A percentile compares a stretch with the other conserved stretches of the same genome.
Conservation (phyloP, 2,329 filamentous ascomycete genomes). For the Ciborinia camelliae region DNA sequence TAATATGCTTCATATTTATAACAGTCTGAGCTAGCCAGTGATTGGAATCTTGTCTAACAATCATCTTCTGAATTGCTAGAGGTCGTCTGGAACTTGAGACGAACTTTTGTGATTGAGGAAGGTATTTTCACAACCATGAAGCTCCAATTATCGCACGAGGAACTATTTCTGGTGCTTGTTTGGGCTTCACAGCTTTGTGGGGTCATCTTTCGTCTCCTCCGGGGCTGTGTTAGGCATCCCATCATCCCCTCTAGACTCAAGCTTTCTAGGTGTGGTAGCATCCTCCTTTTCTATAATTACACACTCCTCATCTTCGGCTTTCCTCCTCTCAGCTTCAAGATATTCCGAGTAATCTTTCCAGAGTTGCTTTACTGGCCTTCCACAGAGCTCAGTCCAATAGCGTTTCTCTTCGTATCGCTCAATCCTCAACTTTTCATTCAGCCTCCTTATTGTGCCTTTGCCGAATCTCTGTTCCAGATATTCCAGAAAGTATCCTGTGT, state of each 20-base stretch:
- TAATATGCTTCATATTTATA: too few species aligned
- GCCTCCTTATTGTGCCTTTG: conserved; percentile 53
- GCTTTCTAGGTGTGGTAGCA: conserved; percentile 12
- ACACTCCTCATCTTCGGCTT: conserved; percentile 33
- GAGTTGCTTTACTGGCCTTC: conserved; percentile 60
- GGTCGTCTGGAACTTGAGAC: not conserved
- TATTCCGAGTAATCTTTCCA: conserved; percentile 68
- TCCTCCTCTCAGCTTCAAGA: conserved; percentile 28
- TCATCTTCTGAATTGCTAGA: not conserved
- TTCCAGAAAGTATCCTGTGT: conserved; percentile 86
- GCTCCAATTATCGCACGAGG: not conserved
- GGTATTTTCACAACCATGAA: not conserved
- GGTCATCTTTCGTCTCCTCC: not conserved
- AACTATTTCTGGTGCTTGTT: not conserved
- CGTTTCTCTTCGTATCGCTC: conserved; percentile 59
- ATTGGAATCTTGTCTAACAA: not conserved
- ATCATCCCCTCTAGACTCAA: not conserved
- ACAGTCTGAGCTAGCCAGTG: not conserved
- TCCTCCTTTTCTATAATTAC: conserved; percentile 35
- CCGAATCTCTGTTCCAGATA: conserved; percentile 72
- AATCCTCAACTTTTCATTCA: conserved; percentile 67
- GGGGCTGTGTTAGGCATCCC: not conserved
- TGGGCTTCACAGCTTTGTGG: not conserved
- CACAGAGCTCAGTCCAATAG: conserved; percentile 69
- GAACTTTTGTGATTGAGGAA: not conserved